A percentile compares a stretch with the other conserved stretches of the same genome.
Evolutionary conservation across 1,284 basidiomycete genomes (phyloP).

Genomic region (Rhodotorula sp.): DNA sequence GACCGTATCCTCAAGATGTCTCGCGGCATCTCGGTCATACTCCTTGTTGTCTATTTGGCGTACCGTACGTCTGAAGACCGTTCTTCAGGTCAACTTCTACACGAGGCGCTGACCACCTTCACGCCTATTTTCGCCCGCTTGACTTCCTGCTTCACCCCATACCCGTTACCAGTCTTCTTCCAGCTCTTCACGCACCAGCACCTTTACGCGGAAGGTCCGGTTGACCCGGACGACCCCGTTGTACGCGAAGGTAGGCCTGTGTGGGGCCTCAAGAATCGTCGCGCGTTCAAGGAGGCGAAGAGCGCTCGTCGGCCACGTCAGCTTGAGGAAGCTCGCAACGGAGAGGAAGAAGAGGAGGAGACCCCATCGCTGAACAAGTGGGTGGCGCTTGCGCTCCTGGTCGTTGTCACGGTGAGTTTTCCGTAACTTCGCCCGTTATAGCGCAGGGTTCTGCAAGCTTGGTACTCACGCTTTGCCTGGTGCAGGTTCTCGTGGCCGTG

Average conservation of each 20-base stretch:
- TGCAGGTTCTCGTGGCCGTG: slow-evolving; percentile 49
- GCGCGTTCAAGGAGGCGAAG: slow-evolving; percentile 39
- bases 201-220: slow-evolving; percentile 63
- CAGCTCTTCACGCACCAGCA: slow-evolving; percentile 80
- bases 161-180: slow-evolving; percentile 62
- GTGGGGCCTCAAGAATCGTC: slow-evolving; percentile 41
- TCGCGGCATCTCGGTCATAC: slow-evolving; percentile 76
- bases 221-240: slow-evolving; percentile 49
- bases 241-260: slow-evolving; percentile 29
- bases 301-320: slow-evolving; percentile 28
- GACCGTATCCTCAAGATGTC: slow-evolving; percentile 68
- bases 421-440: neutral
- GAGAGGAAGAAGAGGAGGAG: slow-evolving; percentile 54
- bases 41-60: slow-evolving; percentile 61
- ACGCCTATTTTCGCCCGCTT: neutral
- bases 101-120: too few species aligned
- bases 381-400: slow-evolving; percentile 61
- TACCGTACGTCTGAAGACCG: slow-evolving; percentile 10
- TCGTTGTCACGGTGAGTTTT: slow-evolving; percentile 61
- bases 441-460: too few species aligned
- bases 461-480: neutral
- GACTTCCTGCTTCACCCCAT: slow-evolving; percentile 61
- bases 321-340: slow-evolving; percentile 22
- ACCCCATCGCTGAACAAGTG: slow-evolving; percentile 63
- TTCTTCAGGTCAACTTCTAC: too few species aligned